phyloP scores from a whole-genome alignment of 306 rosid species.

The Luffa acutangula region DNA sequence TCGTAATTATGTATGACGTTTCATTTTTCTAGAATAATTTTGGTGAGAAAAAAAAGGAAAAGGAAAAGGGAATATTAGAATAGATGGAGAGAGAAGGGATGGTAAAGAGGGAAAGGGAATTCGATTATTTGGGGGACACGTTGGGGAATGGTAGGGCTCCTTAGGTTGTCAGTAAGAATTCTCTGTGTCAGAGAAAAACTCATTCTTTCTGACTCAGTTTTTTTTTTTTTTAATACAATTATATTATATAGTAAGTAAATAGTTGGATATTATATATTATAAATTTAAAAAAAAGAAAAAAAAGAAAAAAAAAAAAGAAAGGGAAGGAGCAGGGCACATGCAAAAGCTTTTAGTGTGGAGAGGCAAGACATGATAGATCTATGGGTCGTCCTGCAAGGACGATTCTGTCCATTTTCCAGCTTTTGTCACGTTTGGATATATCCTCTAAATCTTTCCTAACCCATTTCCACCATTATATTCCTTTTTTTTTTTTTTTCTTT shows the following conservation, averaged over 20 bases:
- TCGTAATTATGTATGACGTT: no score
- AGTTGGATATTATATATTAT: neutral
- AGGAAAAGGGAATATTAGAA: no score
- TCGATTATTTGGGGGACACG: conserved; percentile 2
- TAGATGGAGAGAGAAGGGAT: neutral
- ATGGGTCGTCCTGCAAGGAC: conserved; percentile 23
- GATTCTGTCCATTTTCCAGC: conserved; percentile 51
- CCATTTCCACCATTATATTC: neutral
- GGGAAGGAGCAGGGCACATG: conserved; percentile 20
- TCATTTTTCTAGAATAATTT: no score
- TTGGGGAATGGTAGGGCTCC: neutral
- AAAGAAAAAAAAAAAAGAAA: neutral
- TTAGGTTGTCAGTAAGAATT: conserved; percentile 8
- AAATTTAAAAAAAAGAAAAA: neutral
- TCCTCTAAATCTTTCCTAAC: neutral
- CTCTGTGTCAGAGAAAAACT: conserved; percentile 7
- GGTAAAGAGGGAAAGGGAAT: neutral
- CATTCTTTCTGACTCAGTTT: neutral
- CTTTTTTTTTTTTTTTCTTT: neutral
- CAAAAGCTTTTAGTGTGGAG: conserved; percentile 5
- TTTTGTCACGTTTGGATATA: conserved; percentile 36
- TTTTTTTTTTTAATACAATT: neutral
- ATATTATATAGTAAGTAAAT: neutral
- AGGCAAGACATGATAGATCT: conserved; percentile 21
- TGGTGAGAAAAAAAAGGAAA: no score